These are phyloP conservation scores for Alternaria sp. DNA, from an alignment of 2,329 filamentous ascomycete genomes.

Conservation along the genomic window DNA sequence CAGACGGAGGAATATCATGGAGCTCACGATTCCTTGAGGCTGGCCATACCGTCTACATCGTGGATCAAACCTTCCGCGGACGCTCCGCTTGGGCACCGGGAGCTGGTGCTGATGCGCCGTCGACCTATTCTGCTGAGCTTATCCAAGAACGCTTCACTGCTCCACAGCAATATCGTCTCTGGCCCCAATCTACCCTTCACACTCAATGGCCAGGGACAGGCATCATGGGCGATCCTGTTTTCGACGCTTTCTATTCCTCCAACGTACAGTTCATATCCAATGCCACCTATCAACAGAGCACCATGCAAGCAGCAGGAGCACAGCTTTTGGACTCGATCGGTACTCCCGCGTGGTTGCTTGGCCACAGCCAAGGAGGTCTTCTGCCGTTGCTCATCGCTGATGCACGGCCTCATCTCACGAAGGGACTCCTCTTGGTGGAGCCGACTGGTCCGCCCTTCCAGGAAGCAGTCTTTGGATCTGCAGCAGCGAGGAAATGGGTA, in stretches of 20 bases:
- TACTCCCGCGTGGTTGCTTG: conserved; percentile 51
- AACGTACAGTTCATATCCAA: conserved; percentile 45
- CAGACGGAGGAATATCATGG: conserved; percentile 59
- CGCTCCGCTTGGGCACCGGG: conserved; percentile 47
- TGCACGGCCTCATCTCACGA: conserved; percentile 55
- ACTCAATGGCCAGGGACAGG: conserved; percentile 53
- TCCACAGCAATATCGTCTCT: conserved; percentile 21
- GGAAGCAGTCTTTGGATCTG: conserved; percentile 13
- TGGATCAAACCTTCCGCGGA: conserved; percentile 55
- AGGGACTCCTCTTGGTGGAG: conserved; percentile 59
- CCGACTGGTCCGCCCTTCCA: conserved; percentile 60
- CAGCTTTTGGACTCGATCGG: conserved; percentile 53
- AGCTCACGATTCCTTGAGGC: conserved; percentile 54
- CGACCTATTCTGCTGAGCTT: not conserved
- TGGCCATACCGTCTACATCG: conserved; percentile 57
- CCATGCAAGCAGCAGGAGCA: conserved; percentile 41
- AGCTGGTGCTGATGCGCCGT: not conserved
- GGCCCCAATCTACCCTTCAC: conserved; percentile 53
- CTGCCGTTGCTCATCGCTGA: conserved; percentile 53
- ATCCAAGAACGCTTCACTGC: conserved; percentile 11
- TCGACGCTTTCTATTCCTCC: conserved; percentile 57
- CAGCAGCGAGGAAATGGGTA: not conserved
- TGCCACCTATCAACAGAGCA: conserved; percentile 31
- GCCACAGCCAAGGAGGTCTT: conserved; percentile 57
- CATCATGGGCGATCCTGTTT: conserved; percentile 53